Evolutionary conservation across 106 monocot species (phyloP).

Genomic region (Iris macrosiphon): DNA sequence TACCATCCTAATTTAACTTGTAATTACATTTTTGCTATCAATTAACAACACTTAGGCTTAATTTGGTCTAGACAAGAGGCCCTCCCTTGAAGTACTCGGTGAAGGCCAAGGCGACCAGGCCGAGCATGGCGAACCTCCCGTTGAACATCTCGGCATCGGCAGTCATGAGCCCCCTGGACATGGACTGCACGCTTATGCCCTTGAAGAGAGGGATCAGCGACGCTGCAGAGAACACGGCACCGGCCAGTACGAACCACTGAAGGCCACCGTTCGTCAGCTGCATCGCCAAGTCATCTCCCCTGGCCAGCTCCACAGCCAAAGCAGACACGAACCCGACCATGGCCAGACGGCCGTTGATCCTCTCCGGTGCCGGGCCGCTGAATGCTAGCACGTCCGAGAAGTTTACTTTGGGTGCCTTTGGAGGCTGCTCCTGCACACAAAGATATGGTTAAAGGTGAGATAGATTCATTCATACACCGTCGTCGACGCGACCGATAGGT

Average conservation of each 20-base stretch:
- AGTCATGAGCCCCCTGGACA: conserved; percentile 33
- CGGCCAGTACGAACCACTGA: conserved; percentile 34
- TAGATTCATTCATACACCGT: too few relatives aligned
- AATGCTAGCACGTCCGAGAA: conserved; percentile 51
- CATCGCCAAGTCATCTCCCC: conserved; percentile 26
- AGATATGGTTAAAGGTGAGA: too few relatives aligned
- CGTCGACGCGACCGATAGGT: too few relatives aligned
- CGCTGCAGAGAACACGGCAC: conserved; percentile 42
- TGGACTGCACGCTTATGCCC: conserved; percentile 41
- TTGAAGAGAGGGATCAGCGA: conserved; percentile 60
- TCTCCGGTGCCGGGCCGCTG: conserved; percentile 63
- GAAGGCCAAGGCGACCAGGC: conserved; percentile 55
- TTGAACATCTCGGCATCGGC: conserved; percentile 67
- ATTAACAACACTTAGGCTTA: too few relatives aligned
- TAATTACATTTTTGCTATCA: not conserved
- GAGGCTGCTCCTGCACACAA: too few relatives aligned
- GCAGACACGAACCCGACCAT: conserved; percentile 69
- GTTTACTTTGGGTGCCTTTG: too few relatives aligned
- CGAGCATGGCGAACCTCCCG: conserved; percentile 69
- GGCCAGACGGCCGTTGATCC: conserved; percentile 66
- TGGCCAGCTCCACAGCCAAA: conserved; percentile 38
- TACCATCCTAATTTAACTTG: too few relatives aligned
- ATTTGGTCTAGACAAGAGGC: conserved; percentile 50
- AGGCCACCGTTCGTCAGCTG: conserved; percentile 47
- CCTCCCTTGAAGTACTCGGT: conserved; percentile 72